Evolutionary conservation across 352 stramenopile species (phyloP), one percentile per base, ranked within the genome.

Genomic region (Thalassiosira hispida): DNA sequence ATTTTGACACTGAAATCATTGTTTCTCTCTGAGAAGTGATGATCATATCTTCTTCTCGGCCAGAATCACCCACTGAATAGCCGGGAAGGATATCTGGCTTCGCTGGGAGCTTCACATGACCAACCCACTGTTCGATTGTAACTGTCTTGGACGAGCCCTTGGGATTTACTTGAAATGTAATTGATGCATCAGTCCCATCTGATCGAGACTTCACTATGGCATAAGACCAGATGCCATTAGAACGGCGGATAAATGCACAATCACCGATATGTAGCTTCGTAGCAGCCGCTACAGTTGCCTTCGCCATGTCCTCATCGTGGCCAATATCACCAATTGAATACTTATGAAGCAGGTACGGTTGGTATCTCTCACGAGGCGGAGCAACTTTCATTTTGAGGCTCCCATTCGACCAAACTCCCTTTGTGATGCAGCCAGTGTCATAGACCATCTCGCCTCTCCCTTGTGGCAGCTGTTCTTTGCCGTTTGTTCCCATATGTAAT

Each of bases 241-340:
- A 62, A 62, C 53, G 53, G 2, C 22, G 12, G 25, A 62, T 40
- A 14, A 62, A 62, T 44, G 53, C 20, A n/a, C 53, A 62, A 44
- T 62, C 53, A 40, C 25, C 25, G n/a, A 62, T 14, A 8, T 62
- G 53, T 62, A 62, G 16, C 53, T 42, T 42, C n/a, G 53, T 20
- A 42, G 16, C 53, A 23, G 7, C 53, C 8, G 3, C 23, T 25
- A 1, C 40, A 20, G 53, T 35, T 2, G 25, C 22, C 5, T 23
- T 53, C 14, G 14, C 14, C 46, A 53, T 53, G 20, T 25, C 46
- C 8, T 53, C 46, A 5, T 66, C 51, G 33, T 27, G 23, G 8
- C 52, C 52, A n/a, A 60, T 23, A 60, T 60, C 52, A 25, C 52
- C 52, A 60, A 42, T 20, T 22, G 52, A 60, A 60, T 60, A 60